Conservation (phyloP, 306 rosid species). For the Dryas octopetala region DNA sequence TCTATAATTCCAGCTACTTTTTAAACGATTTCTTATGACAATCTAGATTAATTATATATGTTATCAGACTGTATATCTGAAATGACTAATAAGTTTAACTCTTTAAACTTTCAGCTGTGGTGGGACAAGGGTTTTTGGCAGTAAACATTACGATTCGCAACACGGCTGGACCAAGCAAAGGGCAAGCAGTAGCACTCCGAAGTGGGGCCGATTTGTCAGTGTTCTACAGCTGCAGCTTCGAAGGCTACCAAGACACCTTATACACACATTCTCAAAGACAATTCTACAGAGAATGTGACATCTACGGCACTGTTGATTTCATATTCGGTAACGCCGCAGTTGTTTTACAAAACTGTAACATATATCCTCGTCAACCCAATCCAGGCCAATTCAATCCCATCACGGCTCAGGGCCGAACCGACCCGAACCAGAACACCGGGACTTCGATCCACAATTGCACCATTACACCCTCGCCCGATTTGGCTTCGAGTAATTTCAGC, state of each 20-base stretch:
- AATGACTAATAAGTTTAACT: neutral
- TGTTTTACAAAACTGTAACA: slow-evolving; percentile 40
- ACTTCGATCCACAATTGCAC: slow-evolving; percentile 44
- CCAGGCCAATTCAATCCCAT: slow-evolving; percentile 26
- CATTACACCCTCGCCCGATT: slow-evolving; percentile 16
- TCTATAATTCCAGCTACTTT: too few relatives aligned
- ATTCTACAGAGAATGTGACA: slow-evolving; percentile 47
- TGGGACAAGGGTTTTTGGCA: slow-evolving; percentile 36
- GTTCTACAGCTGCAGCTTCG: slow-evolving; percentile 44
- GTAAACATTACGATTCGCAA: slow-evolving; percentile 35
- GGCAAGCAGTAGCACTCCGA: slow-evolving; percentile 46
- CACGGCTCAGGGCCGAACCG: slow-evolving; percentile 41
- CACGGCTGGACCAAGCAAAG: slow-evolving; percentile 42
- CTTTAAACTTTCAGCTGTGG: slow-evolving; percentile 27
- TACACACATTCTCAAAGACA: slow-evolving; percentile 43
- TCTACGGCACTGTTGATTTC: slow-evolving; percentile 47
- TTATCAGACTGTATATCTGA: too few relatives aligned
- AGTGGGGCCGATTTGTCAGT: slow-evolving; percentile 36
- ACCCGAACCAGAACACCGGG: slow-evolving; percentile 37
- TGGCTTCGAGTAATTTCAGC: slow-evolving; percentile 19
- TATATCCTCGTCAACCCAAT: slow-evolving; percentile 31
- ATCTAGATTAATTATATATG: too few relatives aligned
- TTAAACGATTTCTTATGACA: too few relatives aligned
- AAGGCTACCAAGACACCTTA: slow-evolving; percentile 45
- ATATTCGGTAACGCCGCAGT: slow-evolving; percentile 44